phyloP scores from a whole-genome alignment of 352 stramenopile species.

The Phytophthora megakarya region DNA sequence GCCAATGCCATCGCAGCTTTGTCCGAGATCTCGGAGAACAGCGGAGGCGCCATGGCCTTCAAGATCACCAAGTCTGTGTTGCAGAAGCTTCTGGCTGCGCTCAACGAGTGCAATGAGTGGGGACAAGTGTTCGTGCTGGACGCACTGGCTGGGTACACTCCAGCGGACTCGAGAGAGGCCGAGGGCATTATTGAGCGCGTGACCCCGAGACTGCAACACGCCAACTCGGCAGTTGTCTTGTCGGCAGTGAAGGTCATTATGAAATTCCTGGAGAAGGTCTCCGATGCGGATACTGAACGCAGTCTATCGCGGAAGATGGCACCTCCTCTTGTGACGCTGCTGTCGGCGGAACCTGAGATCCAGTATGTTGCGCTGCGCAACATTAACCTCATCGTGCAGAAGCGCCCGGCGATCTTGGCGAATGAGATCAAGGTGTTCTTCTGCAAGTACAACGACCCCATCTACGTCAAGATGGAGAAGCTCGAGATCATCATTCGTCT shows the following conservation, averaged over 20 bases:
- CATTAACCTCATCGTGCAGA: conserved; percentile 99
- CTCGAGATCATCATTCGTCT: conserved; percentile 99
- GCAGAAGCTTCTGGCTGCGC: conserved; percentile 97
- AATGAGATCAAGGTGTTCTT: conserved; percentile 98
- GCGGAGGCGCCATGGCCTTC: conserved; percentile 80
- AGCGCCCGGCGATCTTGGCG: conserved; percentile 95
- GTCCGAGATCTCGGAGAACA: conserved; percentile 96
- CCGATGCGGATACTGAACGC: conserved; percentile 92
- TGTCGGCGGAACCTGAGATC: conserved; percentile 98
- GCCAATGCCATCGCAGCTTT: conserved; percentile 99
- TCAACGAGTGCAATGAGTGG: conserved; percentile 99
- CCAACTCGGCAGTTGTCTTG: conserved; percentile 98
- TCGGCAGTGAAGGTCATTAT: conserved; percentile 97
- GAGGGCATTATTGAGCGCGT: conserved; percentile 99
- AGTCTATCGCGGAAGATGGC: conserved; percentile 95
- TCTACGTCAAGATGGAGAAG: conserved; percentile 98
- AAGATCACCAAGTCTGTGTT: conserved; percentile 97
- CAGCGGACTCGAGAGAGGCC: conserved; percentile 95
- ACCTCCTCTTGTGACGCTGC: conserved; percentile 98
- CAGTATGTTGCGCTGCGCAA: conserved; percentile 99
- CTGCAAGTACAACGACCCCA: conserved; percentile 99
- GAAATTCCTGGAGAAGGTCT: conserved; percentile 97
- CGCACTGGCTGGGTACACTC: conserved; percentile 95
- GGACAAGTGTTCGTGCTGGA: conserved; percentile 99
- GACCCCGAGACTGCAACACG: conserved; percentile 97